phyloP scores from a whole-genome alignment of 352 stramenopile genomes.

The Globisporangium spiculum region DNA sequence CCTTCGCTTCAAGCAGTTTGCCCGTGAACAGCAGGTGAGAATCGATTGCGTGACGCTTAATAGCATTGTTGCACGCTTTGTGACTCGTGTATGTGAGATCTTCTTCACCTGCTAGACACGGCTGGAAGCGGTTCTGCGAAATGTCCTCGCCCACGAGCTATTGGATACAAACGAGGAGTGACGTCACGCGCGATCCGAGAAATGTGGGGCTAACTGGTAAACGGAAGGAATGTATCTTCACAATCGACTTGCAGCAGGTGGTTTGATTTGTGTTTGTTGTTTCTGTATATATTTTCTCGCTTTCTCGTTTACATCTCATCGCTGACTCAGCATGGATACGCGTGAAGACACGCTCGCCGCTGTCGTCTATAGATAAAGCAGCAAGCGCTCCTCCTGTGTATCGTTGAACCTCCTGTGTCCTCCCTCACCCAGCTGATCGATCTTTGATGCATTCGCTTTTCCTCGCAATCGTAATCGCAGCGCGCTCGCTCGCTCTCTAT shows the following conservation, averaged over 20 bases:
- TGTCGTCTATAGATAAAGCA: background rate
- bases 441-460: background rate
- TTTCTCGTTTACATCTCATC: conserved; percentile 1
- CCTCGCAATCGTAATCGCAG: background rate
- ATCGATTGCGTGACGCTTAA: too few relatives aligned
- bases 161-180: too few relatives aligned
- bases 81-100: background rate
- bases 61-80: background rate
- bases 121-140: background rate
- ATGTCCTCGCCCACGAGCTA: background rate
- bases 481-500: conserved; percentile 16
- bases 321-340: background rate
- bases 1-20: conserved; percentile 22
- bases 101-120: background rate
- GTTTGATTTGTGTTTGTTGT: background rate
- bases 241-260: background rate
- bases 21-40: conserved; percentile 26
- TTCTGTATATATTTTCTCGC: conserved; percentile 2
- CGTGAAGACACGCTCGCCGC: background rate
- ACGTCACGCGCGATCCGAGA: background rate
- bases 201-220: background rate
- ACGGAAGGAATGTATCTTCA: background rate
- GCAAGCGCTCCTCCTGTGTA: background rate
- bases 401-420: background rate
- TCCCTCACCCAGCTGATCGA: background rate